Percentiles rank a stretch among this genome's conserved stretches.
Conservation (phyloP, 306 rosid species). For the Cercis canadensis region DNA sequence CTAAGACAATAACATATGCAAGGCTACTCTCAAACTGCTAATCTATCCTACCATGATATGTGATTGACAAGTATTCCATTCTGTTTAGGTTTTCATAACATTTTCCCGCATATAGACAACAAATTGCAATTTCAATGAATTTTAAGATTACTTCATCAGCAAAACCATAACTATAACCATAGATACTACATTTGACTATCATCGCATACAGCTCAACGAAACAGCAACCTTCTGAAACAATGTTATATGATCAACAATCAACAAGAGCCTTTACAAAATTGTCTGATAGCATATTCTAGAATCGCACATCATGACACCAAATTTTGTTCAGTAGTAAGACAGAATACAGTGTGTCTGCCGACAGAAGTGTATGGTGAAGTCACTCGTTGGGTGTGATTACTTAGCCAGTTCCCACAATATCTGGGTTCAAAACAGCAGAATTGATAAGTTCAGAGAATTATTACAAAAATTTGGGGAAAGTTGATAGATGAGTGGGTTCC, state of each 20-base stretch:
- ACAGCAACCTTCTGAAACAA: conserved; percentile 28
- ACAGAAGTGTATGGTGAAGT: conserved; percentile 15
- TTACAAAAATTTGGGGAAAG: conserved; percentile 37
- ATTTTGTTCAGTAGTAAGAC: conserved; percentile 32
- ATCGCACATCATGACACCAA: conserved; percentile 20
- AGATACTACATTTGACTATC: conserved; percentile 31
- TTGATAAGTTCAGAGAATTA: conserved; percentile 39
- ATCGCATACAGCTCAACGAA: conserved; percentile 14
- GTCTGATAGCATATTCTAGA: conserved; percentile 6
- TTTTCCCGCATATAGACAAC: neutral
- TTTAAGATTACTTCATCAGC: neutral
- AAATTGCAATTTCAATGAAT: neutral
- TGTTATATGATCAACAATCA: conserved; percentile 25
- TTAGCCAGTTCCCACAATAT: conserved; percentile 32
- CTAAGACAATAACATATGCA: neutral
- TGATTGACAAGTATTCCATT: neutral
- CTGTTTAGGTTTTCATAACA: neutral
- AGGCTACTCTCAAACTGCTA: neutral
- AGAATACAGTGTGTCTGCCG: conserved; percentile 36
- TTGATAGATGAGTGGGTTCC: conserved; percentile 43
- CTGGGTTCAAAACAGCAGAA: conserved; percentile 42
- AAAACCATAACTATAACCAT: conserved; percentile 16
- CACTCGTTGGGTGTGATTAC: conserved; percentile 16
- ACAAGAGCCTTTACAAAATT: conserved; percentile 24
- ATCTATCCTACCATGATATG: neutral